Evolutionary conservation across 805 yeast species (phyloP), one percentile per base, ranked within the genome.

Genomic region (Ogataea ganodermae): DNA sequence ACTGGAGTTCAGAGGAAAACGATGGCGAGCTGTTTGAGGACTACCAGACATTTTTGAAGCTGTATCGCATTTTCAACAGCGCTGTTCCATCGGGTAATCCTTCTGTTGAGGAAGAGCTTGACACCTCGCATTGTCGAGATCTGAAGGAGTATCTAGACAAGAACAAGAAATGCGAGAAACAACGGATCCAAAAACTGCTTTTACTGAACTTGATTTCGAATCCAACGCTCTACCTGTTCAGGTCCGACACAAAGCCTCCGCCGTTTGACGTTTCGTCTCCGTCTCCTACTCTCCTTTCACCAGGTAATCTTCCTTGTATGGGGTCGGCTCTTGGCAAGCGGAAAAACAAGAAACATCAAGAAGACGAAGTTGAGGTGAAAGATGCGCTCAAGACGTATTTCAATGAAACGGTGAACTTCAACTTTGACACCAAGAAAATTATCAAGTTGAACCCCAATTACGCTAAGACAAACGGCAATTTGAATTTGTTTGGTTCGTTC

Each of bases 1-100:
- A 63, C 42, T 66, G 70, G 70, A 63, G 68, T 45, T 51, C 62
- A 12, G 67, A 64, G 42, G 67, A 64, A 38, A 63, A 62, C 42
- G 58, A 65, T 46, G 70, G 70, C 12, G 63, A 62, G 23, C 41
- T 66, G 21, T 64, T 66, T 47, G 57, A 55, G 30, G 68, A 66
- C 46, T 49, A 60, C 42, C 59, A 56, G 30, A 53, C 68, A 1
- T 60, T 65, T 28, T 31, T 43, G 30, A 48, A 46, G 16, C 46
- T 66, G 2, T 64, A 58, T 42, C 48, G 52, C 21, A 16, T 60
- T 13, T 57, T 62, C 42, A 56, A 54, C 44, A 40, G 24, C 18
- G n/a, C 27, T 10, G 37, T 24, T 27, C 24, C 30, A 9, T 22
- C 16, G 6, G 16, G 16, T 13, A 28, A 36, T 6, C 26, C 30